Evolutionary conservation across 2,329 filamentous ascomycete genomes (phyloP).

Genomic region (Diaporthe capsici): DNA sequence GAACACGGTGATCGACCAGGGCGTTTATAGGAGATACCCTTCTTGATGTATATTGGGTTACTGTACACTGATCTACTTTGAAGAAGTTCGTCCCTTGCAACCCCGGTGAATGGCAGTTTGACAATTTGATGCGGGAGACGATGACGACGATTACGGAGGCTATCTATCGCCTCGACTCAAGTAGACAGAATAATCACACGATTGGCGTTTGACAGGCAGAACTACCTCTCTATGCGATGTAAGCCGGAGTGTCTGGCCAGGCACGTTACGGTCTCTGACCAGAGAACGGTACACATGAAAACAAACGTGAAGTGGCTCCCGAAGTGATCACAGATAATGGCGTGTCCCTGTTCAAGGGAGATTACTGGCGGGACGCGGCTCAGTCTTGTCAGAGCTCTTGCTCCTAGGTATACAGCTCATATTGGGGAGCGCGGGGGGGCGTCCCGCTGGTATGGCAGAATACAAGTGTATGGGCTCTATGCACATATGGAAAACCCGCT

Average conservation of each 20-base stretch:
- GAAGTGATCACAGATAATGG: background rate
- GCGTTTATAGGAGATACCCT: constrained; percentile 31
- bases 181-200: constrained; percentile 14
- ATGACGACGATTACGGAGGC: background rate
- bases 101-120: background rate
- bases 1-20: background rate
- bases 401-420: background rate
- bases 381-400: background rate
- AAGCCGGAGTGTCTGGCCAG: background rate
- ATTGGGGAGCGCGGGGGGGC: background rate
- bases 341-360: background rate
- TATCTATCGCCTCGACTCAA: background rate
- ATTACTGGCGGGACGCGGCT: background rate
- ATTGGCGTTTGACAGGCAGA: background rate
- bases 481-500: constrained; percentile 12
- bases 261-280: background rate
- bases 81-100: background rate
- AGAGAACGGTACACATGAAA: no score
- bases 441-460: background rate
- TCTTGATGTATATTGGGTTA: constrained; percentile 20
- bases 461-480: constrained; percentile 15
- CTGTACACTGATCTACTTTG: constrained; percentile 14
- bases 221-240: background rate
- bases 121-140: background rate
- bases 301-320: background rate